Conservation (phyloP, 208 protist genomes). For the Leishmania aethiopica region DNA sequence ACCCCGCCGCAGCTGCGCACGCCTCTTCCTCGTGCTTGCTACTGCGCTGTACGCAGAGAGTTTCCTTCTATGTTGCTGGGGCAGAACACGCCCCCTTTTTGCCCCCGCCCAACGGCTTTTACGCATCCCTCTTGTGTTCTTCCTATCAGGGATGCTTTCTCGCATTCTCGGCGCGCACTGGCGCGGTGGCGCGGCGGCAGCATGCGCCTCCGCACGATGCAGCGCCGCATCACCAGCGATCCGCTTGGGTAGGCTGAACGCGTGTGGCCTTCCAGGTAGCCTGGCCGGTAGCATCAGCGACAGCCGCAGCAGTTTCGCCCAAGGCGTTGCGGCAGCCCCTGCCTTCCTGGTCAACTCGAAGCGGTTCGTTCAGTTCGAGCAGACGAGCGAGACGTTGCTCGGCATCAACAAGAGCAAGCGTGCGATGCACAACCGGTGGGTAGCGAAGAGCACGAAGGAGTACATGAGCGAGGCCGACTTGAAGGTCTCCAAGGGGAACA, state of each 20-base stretch:
- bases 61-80: neutral
- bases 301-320: neutral
- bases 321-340: neutral
- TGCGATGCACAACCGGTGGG: constrained; percentile 50
- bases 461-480: constrained; percentile 79
- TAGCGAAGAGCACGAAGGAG: constrained; percentile 89
- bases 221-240: constrained; percentile 7
- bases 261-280: neutral
- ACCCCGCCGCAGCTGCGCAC: neutral
- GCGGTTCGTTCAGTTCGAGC: constrained; percentile 71
- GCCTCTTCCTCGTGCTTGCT: neutral
- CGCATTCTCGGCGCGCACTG: constrained; percentile 17
- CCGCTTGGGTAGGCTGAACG: neutral
- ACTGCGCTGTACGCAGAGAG: neutral
- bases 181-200: neutral
- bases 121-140: neutral
- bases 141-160: constrained; percentile 19
- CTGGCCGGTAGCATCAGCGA: neutral
- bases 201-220: neutral
- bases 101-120: neutral
- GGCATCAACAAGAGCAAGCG: constrained; percentile 72
- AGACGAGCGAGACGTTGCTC: constrained; percentile 65
- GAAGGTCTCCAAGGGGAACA: constrained; percentile 31
- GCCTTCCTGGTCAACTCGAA: constrained; percentile 13
- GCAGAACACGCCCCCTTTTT: neutral